Percentiles rank a stretch among this genome's conserved stretches.
Evolutionary conservation across 192 early-diverging fungal genomes (phyloP).

Genomic region (Diversispora eburnea): DNA sequence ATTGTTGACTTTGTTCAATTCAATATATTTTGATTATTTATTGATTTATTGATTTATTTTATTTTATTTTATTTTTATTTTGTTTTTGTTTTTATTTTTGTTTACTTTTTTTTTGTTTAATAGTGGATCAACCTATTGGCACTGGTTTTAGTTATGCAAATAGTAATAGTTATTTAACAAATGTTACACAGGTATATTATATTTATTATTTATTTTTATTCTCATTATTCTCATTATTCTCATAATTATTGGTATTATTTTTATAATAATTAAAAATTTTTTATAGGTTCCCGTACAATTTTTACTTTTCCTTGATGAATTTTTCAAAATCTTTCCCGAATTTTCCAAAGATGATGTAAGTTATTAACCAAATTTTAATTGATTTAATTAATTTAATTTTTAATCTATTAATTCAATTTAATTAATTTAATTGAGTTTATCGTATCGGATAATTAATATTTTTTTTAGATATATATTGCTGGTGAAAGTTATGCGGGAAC

Average conservation of each 20-base stretch:
- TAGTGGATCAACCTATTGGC: conserved; percentile 65
- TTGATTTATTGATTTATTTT: neutral
- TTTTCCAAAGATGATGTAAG: conserved; percentile 42
- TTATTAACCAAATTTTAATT: too few relatives aligned
- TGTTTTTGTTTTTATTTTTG: neutral
- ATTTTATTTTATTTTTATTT: neutral
- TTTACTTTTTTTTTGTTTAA: neutral
- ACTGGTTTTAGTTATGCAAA: conserved; percentile 57
- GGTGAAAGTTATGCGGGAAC: conserved; percentile 65
- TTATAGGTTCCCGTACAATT: conserved; percentile 43
- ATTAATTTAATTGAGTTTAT: neutral
- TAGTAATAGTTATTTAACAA: conserved; percentile 34
- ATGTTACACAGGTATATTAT: conserved; percentile 47
- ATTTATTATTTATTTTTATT: too few relatives aligned
- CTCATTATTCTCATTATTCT: too few relatives aligned
- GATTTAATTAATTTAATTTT: neutral
- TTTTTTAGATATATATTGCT: conserved; percentile 53
- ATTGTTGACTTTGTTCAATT: too few relatives aligned
- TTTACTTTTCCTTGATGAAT: conserved; percentile 47
- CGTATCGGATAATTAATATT: too few relatives aligned
- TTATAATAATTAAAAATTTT: neutral
- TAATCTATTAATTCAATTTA: neutral
- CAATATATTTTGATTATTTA: too few relatives aligned
- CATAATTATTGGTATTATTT: too few relatives aligned
- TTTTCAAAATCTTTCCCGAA: conserved; percentile 50